Evolutionary conservation across 192 early-diverging fungal genomes (phyloP), one percentile per base, ranked within the genome.

Genomic region (Coemansia sp.): DNA sequence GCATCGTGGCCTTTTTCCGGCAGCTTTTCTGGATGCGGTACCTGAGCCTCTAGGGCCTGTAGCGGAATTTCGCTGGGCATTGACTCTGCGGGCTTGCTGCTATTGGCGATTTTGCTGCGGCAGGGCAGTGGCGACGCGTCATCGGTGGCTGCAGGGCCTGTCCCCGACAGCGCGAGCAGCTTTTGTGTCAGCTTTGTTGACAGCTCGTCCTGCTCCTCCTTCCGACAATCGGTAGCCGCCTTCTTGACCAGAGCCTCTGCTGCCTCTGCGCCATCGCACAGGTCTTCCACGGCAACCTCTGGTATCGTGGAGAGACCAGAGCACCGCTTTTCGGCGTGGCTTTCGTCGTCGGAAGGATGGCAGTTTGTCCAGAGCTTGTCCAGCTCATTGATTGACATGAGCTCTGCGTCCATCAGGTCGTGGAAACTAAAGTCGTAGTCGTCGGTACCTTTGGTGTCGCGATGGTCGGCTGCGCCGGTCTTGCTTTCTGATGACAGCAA

Each of bases 381-480:
- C 27, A 87, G 66, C 66, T 87, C 85, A 27, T 80, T 83, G 2
- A 87, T 74, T 9, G 85, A 85, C 85, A 87, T 87, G 0, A 80
- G 77, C 64, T 85, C 85, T 30, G 83, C 82, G 27, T 87, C 83
- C 67, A 84, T 83, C 24, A 87, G 81, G 29, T 86, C 85, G 67
- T 85, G 81, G 64, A 86, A 74, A 49, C 69, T 73, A 70, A 74
- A 68, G 47, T 62, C 35, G 32, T 29, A 58, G 24, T 59, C 79
- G 27, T 55, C 56, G 20, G 20, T 45, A 6, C 29, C 18, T 55
- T 51, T 23, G 49, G 49, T 19, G 35, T 30, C 45, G 45, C 11
- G 11, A n/a, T 28, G 27, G 29, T 20, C 9, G 14, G 28, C 14
- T 29, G 9, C 13, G 1, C 6, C 35, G 10, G 51, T 50, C 27